Base-by-base conservation (phyloP, 495 filamentous ascomycete genomes). In the Peziza echinospora region DNA sequence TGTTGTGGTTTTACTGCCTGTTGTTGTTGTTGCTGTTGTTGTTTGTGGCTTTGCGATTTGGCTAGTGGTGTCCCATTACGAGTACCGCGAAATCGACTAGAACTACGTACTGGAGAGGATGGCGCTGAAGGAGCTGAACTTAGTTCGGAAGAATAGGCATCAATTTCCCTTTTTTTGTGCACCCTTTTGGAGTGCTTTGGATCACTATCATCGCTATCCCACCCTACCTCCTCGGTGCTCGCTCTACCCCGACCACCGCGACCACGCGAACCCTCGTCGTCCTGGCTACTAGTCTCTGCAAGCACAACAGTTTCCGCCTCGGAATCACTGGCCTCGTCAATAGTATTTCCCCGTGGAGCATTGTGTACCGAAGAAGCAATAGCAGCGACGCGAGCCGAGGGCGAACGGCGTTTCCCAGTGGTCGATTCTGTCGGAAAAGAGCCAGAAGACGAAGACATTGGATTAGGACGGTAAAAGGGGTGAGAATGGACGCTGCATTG, bases 101-200 rank as follows among this genome's bases (percentile, higher is more conserved):
- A 40, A 45, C 49, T 41, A 16, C 45, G 50, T 37, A 49, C 47
- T 24, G 56, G 57, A 28, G 56, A 59, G 19, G 47, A 41, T 5
- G 56, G 52, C 24, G 48, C 52, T 11, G 53, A 54, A 16, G 53
- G 52, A 42, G 48, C 49, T 8, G 57, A 53, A 28, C 57, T 60
- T 39, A 60, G 23, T 45, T 59, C 56, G 26, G 57, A 60, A 42
- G 56, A 59, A 47, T 57, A 56, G 21, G 49, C 50, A 5, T 57
- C 53, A 21, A 56, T 50, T 21, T 52, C 47, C 51, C 56, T 1
- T 49, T 47, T 21, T 49, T 47, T 37, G 28, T 22, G 41, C 26
- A 13, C 45, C 46, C 17, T 46, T 48, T 40, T 56, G 48, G n/a
- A 39, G 34, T 24, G 49, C 25, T 21, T 39, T 46, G 21, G 28